Conservation (phyloP, 169 alveolate species). For the Plasmodium knowlesi region DNA sequence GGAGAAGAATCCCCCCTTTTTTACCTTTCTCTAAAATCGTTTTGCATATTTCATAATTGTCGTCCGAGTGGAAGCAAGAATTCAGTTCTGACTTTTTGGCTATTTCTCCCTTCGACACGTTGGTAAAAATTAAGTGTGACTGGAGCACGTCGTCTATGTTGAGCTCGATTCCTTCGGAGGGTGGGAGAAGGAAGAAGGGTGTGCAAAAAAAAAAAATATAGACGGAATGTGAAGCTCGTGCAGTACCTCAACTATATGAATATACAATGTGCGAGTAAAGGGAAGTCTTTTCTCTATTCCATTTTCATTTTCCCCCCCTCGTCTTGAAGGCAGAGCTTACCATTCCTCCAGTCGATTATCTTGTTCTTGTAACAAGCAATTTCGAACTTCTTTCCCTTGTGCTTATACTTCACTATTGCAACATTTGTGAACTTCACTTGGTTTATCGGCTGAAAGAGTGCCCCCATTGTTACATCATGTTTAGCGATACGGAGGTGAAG, state of each 20-base stretch:
- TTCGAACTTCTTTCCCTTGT: slow-evolving; percentile 93
- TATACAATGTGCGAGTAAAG: neutral
- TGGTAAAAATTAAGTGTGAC: slow-evolving; percentile 91
- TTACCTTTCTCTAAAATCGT: slow-evolving; percentile 94
- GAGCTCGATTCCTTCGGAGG: slow-evolving; percentile 88
- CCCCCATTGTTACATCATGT: slow-evolving; percentile 81
- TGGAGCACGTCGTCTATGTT: slow-evolving; percentile 96
- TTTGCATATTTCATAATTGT: slow-evolving; percentile 89
- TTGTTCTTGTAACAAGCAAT: slow-evolving; percentile 98
- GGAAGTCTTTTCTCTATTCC: neutral
- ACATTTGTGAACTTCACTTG: slow-evolving; percentile 96
- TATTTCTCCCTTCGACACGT: slow-evolving; percentile 95
- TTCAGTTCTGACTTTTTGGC: slow-evolving; percentile 92
- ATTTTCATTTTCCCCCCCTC: neutral
- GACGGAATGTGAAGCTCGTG: neutral
- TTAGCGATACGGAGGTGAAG: slow-evolving; percentile 4
- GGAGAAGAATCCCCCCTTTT: neutral
- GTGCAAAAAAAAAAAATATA: neutral
- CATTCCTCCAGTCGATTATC: slow-evolving; percentile 94
- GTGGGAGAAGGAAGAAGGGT: neutral
- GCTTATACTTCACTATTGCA: slow-evolving; percentile 93
- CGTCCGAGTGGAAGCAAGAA: slow-evolving; percentile 90
- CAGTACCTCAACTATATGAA: neutral
- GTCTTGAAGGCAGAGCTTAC: neutral
- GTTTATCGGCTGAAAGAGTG: slow-evolving; percentile 93